Evolutionary conservation across 2,329 filamentous ascomycete species (phyloP), one percentile per base, ranked within the genome.

Genomic region (Neofusicoccum sp.): DNA sequence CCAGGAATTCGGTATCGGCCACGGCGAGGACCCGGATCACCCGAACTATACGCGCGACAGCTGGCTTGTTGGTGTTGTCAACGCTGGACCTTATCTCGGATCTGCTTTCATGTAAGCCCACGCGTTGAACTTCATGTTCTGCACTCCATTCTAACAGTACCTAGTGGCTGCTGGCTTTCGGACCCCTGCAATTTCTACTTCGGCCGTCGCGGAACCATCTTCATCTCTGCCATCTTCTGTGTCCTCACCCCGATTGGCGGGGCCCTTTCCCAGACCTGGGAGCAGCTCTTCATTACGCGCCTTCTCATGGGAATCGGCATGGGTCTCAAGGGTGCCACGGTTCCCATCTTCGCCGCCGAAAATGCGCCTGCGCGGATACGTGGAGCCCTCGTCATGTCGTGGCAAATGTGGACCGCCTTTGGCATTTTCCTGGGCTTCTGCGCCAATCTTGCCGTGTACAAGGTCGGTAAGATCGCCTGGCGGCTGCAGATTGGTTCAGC

Each of bases 231-330:
- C 48, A 84, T 90, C 66, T 88, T 93, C 71, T 84, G 83, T 66
- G 83, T 86, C 67, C 37, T 43, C 31, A 54, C 60, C 16, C 48
- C 50, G 12, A 62, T 62, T 28, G 86, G 84, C 83, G 81, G 84
- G 69, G 83, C 85, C 0, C 89, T 92, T 67, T 85, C 87, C 60
- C 85, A 89, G 65, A 87, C 83, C 0, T 94, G 90, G 90, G 82
- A 80, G 71, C 85, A 91, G 69, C 84, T 93, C 67, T 83, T 94
- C 64, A 82, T 85, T 49, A 87, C 87, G 56, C 87, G 92, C 45
- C 84, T 94, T 65, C 81, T 90, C 14, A 83, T 94, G 65, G 92
- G 92, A 7, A 85, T 95, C 48, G 90, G 89, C 1, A 92, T 93
- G 79, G 90, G 90, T 31, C 83, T 88, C 12, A 93, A 93, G 72